Percentiles rank a stretch among this genome's conserved stretches.
Evolutionary conservation across 805 yeast genomes (phyloP).

Genomic region (Saccharomyces mikatae): DNA sequence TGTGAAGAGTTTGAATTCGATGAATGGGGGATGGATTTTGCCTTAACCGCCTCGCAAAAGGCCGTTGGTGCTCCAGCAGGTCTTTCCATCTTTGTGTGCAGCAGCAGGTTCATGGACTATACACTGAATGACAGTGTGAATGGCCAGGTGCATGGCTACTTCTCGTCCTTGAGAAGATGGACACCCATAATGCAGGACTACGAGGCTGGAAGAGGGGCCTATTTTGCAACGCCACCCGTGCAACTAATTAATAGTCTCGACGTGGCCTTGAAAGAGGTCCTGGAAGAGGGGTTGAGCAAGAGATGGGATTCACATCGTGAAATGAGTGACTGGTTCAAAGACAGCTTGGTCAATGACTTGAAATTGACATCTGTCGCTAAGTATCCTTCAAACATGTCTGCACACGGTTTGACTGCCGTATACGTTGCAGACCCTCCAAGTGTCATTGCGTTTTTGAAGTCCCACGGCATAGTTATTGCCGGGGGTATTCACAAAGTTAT

Average conservation of each 20-base stretch:
- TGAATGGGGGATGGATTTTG: conserved; percentile 84
- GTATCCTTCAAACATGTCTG: conserved; percentile 47
- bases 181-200: conserved; percentile 79
- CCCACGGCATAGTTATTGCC: conserved; percentile 68
- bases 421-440: conserved; percentile 67
- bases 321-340: conserved; percentile 61
- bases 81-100: conserved; percentile 65
- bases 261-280: conserved; percentile 65
- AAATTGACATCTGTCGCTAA: conserved; percentile 65
- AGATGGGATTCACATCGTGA: conserved; percentile 57
- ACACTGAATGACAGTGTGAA: conserved; percentile 36
- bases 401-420: conserved; percentile 80
- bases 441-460: conserved; percentile 46
- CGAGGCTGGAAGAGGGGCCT: conserved; percentile 64
- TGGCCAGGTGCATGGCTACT: conserved; percentile 36
- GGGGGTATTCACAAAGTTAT: conserved; percentile 84
- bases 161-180: conserved; percentile 73
- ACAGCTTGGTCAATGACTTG: conserved; percentile 38
- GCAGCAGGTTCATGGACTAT: conserved; percentile 62
- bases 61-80: conserved; percentile 95
- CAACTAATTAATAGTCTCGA: conserved; percentile 77
- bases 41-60: conserved; percentile 87
- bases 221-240: conserved; percentile 96
- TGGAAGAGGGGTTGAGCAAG: conserved; percentile 46
- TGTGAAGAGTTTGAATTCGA: conserved; percentile 82